Base-by-base conservation (phyloP, 2,329 filamentous ascomycete species). In the Colletotrichum somersetense region DNA sequence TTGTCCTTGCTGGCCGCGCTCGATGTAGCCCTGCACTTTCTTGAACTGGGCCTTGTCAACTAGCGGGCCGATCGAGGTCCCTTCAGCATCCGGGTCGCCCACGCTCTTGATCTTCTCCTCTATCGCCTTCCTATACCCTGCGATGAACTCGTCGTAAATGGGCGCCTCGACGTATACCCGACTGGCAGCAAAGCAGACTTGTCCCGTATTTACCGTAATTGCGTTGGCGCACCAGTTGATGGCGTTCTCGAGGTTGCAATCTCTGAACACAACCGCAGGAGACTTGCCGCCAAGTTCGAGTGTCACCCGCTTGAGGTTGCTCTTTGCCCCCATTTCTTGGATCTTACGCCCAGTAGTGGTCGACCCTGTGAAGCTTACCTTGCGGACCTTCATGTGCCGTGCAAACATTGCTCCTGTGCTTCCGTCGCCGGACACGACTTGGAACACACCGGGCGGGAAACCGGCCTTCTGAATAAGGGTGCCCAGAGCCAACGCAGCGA, bases 131-230 rank as follows among this genome's bases (percentile, higher is more conserved):
- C 92, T 81, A 40, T 93, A 84, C 0, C 81, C 81, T 71, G 84
- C 83, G 70, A 92, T 88, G 76, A 94, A 94, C 11, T 82, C 83
- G 26, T 84, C 75, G 75, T 92, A 90, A 79, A 92, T 86, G 46
- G 80, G 78, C 58, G 85, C 81, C 1, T 91, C 91, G 5, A 94
- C 88, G 79, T 93, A 93, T 11, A 94, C 90, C 3, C 92, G 84
- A 0, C 91, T 92, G 7, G 91, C 91, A 74, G 93, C 93, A 44
- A 91, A 92, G 83, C 92, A 94, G 59, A 93, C 91, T 79, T 94
- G 92, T 23, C 92, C 92, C 0, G 90, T 90, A 76, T 93, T 93
- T 68, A 89, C 89, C 83, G 92, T 91, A 85, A 94, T 80, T 16
- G 81, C 76, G 67, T 79, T 78, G 35, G 77, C 77, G 18, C 78